phyloP scores from a whole-genome alignment of 352 stramenopile species.

The Pythium aristosporum region DNA sequence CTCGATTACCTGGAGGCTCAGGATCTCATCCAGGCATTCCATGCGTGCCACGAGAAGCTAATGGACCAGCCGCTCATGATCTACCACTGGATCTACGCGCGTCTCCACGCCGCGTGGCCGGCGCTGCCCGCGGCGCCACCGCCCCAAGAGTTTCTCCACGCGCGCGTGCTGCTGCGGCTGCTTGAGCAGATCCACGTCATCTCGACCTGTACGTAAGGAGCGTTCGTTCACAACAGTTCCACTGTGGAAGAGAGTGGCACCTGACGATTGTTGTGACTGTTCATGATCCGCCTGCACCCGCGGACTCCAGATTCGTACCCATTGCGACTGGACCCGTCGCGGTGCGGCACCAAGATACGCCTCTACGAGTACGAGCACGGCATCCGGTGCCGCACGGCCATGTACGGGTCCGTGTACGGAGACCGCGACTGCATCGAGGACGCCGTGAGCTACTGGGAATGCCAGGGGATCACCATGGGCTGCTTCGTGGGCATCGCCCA shows the following conservation, averaged over 20 bases:
- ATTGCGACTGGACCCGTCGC: slow-evolving; percentile 43
- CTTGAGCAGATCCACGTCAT: slow-evolving; percentile 51
- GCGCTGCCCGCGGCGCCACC: slow-evolving; percentile 30
- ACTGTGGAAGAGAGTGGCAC: not conserved
- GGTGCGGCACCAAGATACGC: slow-evolving; percentile 47
- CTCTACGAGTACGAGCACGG: slow-evolving; percentile 38
- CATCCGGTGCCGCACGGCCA: slow-evolving; percentile 29
- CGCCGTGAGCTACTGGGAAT: slow-evolving; percentile 72
- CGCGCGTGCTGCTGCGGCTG: slow-evolving; percentile 39
- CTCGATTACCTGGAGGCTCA: slow-evolving; percentile 52
- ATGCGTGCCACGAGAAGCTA: slow-evolving; percentile 26
- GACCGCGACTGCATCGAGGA: slow-evolving; percentile 37
- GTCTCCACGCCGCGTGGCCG: slow-evolving; percentile 19
- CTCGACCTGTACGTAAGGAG: slow-evolving; percentile 42
- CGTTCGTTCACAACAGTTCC: too few relatives aligned
- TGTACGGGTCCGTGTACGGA: slow-evolving; percentile 45
- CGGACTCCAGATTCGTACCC: slow-evolving; percentile 41
- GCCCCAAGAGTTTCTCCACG: slow-evolving; percentile 30
- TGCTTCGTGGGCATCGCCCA: slow-evolving; percentile 58
- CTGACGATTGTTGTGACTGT: not conserved
- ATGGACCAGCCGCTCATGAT: slow-evolving; percentile 28
- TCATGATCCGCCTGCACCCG: not conserved
- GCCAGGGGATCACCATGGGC: slow-evolving; percentile 53
- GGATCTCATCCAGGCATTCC: slow-evolving; percentile 28
- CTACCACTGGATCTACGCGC: slow-evolving; percentile 23